phyloP scores from a whole-genome alignment of 331 rosid species.

The Pyracantha coccinea region DNA sequence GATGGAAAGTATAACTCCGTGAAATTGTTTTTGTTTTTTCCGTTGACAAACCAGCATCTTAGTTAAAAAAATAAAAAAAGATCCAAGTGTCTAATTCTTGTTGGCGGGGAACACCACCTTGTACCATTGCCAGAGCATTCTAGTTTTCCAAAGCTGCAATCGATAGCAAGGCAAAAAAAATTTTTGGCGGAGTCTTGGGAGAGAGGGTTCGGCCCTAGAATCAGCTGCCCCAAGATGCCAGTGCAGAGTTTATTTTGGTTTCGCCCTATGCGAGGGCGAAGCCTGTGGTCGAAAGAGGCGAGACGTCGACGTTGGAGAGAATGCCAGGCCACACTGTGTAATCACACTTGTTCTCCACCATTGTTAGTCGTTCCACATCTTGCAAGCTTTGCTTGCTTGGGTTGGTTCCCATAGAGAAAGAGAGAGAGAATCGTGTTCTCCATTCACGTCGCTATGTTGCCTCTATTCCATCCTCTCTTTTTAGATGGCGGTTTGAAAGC shows the following conservation, averaged over 20 bases:
- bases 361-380: too few relatives aligned
- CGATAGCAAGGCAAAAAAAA: conserved; percentile 78
- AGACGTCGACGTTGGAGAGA: conserved; percentile 68
- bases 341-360: conserved; percentile 57
- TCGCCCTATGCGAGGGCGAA: conserved; percentile 58
- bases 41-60: too few relatives aligned
- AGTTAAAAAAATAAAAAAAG: too few relatives aligned
- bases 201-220: conserved; percentile 84
- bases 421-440: too few relatives aligned
- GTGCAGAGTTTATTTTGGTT: conserved; percentile 45
- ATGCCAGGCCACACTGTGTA: conserved; percentile 90
- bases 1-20: background rate
- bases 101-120: too few relatives aligned
- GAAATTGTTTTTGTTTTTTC: too few relatives aligned
- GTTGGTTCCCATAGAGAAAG: too few relatives aligned
- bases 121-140: conserved; percentile 68
- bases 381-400: too few relatives aligned
- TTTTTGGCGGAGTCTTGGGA: conserved; percentile 57
- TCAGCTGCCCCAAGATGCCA: conserved; percentile 74
- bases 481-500: too few relatives aligned
- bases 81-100: too few relatives aligned
- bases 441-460: too few relatives aligned
- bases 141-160: conserved; percentile 64
- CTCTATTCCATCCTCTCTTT: too few relatives aligned
- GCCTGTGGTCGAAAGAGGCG: conserved; percentile 53